Evolutionary conservation across 495 filamentous ascomycete genomes (phyloP).

Genomic region (Xylaria nigripes): DNA sequence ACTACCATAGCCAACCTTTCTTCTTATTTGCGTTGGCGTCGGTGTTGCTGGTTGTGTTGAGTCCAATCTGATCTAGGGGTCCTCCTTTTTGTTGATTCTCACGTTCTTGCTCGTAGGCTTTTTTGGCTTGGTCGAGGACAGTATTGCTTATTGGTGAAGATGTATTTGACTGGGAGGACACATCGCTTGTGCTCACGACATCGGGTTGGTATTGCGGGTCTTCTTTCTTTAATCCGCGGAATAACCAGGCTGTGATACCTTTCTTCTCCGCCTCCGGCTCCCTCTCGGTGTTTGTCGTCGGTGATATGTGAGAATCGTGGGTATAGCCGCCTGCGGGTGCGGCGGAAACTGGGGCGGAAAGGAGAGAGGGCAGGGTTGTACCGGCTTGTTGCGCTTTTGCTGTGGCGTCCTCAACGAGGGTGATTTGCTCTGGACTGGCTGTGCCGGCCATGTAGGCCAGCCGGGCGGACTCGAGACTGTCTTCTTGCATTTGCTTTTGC

Average conservation of each 20-base stretch:
- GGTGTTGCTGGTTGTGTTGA: constrained; percentile 9
- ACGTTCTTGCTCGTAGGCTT: constrained; percentile 44
- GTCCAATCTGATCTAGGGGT: constrained; percentile 38
- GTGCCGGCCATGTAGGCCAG: constrained; percentile 53
- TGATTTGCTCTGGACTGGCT: constrained; percentile 50
- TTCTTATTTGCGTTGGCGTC: constrained; percentile 14
- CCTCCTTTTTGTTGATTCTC: constrained; percentile 43
- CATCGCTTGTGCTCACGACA: not conserved
- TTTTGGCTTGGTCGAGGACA: constrained; percentile 28
- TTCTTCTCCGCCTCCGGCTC: constrained; percentile 24
- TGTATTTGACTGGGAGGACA: not conserved
- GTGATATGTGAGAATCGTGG: not conserved
- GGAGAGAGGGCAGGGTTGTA: constrained; percentile 29
- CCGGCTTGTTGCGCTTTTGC: constrained; percentile 23
- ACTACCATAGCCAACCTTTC: constrained; percentile 28
- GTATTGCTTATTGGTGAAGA: not conserved
- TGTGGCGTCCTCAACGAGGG: constrained; percentile 41
- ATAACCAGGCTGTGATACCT: constrained; percentile 31
- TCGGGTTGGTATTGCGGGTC: constrained; percentile 24
- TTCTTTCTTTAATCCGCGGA: constrained; percentile 50
- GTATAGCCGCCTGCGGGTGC: not conserved
- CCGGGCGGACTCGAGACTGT: constrained; percentile 45
- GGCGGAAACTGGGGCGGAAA: constrained; percentile 15
- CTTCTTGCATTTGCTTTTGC: constrained; percentile 49
- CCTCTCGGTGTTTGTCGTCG: not conserved